Conservation (phyloP, 2,329 filamentous ascomycete species). For the Cladobotryum protrusum region DNA sequence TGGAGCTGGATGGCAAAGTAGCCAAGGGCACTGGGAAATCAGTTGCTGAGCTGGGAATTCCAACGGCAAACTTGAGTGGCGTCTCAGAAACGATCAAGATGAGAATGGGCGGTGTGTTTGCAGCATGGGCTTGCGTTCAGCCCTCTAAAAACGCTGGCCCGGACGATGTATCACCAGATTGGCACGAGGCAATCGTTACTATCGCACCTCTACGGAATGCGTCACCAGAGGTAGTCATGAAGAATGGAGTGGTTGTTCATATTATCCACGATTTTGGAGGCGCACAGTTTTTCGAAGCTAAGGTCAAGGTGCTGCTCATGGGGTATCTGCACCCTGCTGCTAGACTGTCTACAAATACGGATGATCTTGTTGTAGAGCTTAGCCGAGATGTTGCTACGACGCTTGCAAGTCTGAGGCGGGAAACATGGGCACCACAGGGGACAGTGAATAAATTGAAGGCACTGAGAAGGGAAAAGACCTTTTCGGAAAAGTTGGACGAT, state of each 20-base stretch:
- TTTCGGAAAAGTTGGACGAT: slow-evolving; percentile 42
- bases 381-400: slow-evolving; percentile 37
- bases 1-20: slow-evolving; percentile 45
- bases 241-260: slow-evolving; percentile 47
- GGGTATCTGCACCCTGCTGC: slow-evolving; percentile 45
- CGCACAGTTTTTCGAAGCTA: slow-evolving; percentile 33
- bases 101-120: slow-evolving; percentile 55
- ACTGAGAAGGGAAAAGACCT: slow-evolving; percentile 34
- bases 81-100: slow-evolving; percentile 47
- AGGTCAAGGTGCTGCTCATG: slow-evolving; percentile 52
- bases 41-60: slow-evolving; percentile 36
- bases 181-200: slow-evolving; percentile 55
- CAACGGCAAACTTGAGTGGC: slow-evolving; percentile 48
- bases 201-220: slow-evolving; percentile 45
- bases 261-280: slow-evolving; percentile 47
- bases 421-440: slow-evolving; percentile 38
- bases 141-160: slow-evolving; percentile 19
- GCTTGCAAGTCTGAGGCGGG: slow-evolving; percentile 40
- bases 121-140: slow-evolving; percentile 52
- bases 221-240: slow-evolving; percentile 39
- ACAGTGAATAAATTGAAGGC: slow-evolving; percentile 33
- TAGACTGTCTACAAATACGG: slow-evolving; percentile 2
- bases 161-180: slow-evolving; percentile 36
- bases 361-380: slow-evolving; percentile 25
- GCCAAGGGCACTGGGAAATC: slow-evolving; percentile 38